phyloP scores from a whole-genome alignment of 78 protist genomes.

The Dictyostelium firmibasis region DNA sequence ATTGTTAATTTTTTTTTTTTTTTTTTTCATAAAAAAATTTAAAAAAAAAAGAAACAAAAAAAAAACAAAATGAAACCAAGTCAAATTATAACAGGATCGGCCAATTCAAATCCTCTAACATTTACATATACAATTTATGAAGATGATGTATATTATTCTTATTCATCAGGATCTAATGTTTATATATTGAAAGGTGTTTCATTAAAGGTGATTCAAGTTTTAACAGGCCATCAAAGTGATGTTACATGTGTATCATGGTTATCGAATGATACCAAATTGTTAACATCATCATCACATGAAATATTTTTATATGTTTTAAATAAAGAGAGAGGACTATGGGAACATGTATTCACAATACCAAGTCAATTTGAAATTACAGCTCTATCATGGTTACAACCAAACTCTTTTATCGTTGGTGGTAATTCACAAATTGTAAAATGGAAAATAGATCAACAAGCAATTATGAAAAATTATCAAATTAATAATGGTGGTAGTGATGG shows the following conservation, averaged over 20 bases:
- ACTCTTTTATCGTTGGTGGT: constrained; percentile 50
- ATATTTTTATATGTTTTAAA: constrained; percentile 21
- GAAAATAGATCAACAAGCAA: constrained; percentile 52
- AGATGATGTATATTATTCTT: constrained; percentile 58
- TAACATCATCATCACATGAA: constrained; percentile 27
- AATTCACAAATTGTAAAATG: constrained; percentile 9
- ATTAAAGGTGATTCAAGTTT: constrained; percentile 49
- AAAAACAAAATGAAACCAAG: constrained; percentile 50
- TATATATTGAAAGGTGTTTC: constrained; percentile 55
- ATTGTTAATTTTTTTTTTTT: no score
- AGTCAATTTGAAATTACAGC: constrained; percentile 52
- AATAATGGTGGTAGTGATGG: not conserved
- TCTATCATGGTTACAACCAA: constrained; percentile 54
- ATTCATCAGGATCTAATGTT: constrained; percentile 52
- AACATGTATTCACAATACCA: constrained; percentile 23
- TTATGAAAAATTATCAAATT: constrained; percentile 11
- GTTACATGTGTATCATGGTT: constrained; percentile 38
- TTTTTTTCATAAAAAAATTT: no score
- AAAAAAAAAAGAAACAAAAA: no score
- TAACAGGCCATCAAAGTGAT: constrained; percentile 59
- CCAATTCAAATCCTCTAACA: constrained; percentile 43
- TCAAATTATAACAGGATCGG: constrained; percentile 70
- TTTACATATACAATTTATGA: constrained; percentile 40
- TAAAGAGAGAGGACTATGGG: constrained; percentile 15
- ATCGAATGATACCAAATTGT: not conserved